phyloP scores from a whole-genome alignment of 2,329 filamentous ascomycete species.

The Penicillium sp. region DNA sequence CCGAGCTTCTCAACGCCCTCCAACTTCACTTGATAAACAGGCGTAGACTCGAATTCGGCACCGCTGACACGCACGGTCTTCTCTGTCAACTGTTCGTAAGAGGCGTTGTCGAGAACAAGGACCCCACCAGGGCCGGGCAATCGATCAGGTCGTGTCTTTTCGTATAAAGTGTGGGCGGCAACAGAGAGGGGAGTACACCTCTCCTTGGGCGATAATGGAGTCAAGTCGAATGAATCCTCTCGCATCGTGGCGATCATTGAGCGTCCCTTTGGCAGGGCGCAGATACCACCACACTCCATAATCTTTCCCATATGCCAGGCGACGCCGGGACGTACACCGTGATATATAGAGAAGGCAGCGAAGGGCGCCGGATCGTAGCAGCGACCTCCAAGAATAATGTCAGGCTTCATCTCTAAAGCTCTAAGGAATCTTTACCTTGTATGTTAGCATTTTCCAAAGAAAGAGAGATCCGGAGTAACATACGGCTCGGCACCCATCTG shows the following conservation, averaged over 20 bases:
- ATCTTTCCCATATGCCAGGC: constrained; percentile 59
- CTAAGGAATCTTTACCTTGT: constrained; percentile 24
- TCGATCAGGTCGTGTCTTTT: constrained; percentile 58
- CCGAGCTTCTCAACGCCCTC: constrained; percentile 52
- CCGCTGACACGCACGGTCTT: constrained; percentile 48
- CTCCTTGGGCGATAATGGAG: constrained; percentile 43
- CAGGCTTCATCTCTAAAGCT: constrained; percentile 45
- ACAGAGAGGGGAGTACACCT: constrained; percentile 56
- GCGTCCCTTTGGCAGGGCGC: constrained; percentile 53
- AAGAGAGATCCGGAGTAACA: neutral
- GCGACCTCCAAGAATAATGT: constrained; percentile 55
- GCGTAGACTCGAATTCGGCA: constrained; percentile 39
- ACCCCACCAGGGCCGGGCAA: constrained; percentile 56
- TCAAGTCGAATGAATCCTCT: constrained; percentile 54
- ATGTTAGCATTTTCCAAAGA: neutral
- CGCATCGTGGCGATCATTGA: constrained; percentile 50
- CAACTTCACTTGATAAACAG: constrained; percentile 54
- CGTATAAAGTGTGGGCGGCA: constrained; percentile 60
- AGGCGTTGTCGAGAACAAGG: constrained; percentile 47
- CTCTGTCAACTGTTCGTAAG: constrained; percentile 50
- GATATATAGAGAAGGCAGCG: constrained; percentile 43
- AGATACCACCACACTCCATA: constrained; percentile 39
- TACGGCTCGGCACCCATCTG: constrained; percentile 55
- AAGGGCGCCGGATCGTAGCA: constrained; percentile 49
- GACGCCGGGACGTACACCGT: constrained; percentile 37